Evolutionary conservation across 371 early-diverging fungal genomes (phyloP).

Genomic region (Scutellospora calospora): DNA sequence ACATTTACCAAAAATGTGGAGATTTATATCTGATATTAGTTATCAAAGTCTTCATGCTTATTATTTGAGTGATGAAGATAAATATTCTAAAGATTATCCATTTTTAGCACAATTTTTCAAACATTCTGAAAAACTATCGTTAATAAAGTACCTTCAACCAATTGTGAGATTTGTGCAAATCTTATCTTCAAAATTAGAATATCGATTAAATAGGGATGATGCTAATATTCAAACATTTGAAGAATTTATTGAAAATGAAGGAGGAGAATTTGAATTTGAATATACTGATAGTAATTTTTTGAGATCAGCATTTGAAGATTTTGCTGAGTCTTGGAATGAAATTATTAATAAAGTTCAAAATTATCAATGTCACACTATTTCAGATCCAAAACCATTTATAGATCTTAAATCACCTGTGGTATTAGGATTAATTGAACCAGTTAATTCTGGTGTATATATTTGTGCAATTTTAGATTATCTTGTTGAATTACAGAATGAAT

Average conservation of each 20-base stretch:
- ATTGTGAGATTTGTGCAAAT: constrained; percentile 37
- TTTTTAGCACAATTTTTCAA: constrained; percentile 39
- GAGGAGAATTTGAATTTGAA: background rate
- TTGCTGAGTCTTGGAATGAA: constrained; percentile 41
- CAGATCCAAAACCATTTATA: constrained; percentile 1
- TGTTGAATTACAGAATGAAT: constrained; percentile 33
- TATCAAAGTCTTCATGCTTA: constrained; percentile 14
- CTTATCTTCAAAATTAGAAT: background rate
- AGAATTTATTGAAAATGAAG: constrained; percentile 21
- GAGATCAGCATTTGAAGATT: background rate
- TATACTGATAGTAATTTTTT: background rate
- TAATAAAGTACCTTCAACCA: constrained; percentile 19
- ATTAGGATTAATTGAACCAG: constrained; percentile 32
- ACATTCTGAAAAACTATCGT: constrained; percentile 4
- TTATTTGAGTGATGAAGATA: background rate
- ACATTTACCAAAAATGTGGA: constrained; percentile 36
- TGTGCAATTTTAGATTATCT: constrained; percentile 37
- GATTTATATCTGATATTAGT: constrained; percentile 14
- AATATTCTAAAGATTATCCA: constrained; percentile 21
- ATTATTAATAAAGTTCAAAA: constrained; percentile 12
- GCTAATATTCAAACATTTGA: constrained; percentile 26
- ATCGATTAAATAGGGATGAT: constrained; percentile 35
- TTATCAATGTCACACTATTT: constrained; percentile 38
- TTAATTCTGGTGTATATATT: constrained; percentile 30
- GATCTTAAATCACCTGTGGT: background rate